These are phyloP conservation scores for Phytopythium mirpurense DNA, from an alignment of 352 stramenopile species.

Conservation along the genomic window DNA sequence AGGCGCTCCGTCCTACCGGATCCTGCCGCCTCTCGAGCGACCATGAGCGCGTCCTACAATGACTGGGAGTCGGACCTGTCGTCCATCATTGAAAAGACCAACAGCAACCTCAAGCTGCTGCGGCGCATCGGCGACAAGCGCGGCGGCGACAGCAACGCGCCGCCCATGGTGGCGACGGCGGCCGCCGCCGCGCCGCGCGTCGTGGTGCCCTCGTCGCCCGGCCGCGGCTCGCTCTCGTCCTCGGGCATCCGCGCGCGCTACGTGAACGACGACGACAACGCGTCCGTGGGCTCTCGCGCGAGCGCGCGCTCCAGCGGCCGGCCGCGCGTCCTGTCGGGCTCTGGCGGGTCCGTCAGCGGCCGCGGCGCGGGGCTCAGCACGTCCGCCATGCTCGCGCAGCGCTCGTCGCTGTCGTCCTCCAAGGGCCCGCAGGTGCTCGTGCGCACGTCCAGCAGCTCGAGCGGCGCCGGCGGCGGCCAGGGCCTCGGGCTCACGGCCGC, in stretches of 20 bases:
- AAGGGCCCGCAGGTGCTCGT: not conserved
- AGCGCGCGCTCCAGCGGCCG: slow-evolving; percentile 18
- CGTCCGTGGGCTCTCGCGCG: slow-evolving; percentile 16
- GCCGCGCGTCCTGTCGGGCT: slow-evolving; percentile 17
- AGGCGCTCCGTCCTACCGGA: no score
- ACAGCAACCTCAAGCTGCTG: slow-evolving; percentile 82
- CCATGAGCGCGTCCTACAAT: slow-evolving; percentile 57
- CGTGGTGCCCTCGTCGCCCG: slow-evolving; percentile 10
- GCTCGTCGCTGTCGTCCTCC: slow-evolving; percentile 9
- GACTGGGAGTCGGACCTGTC: slow-evolving; percentile 82
- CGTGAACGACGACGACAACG: slow-evolving; percentile 18
- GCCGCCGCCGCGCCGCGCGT: slow-evolving; percentile 13
- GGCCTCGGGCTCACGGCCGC: slow-evolving; percentile 25
- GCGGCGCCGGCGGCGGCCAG: not conserved
- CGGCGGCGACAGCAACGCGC: slow-evolving; percentile 20
- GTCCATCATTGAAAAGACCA: slow-evolving; percentile 87
- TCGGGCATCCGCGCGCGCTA: slow-evolving; percentile 13
- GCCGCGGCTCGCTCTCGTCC: slow-evolving; percentile 14
- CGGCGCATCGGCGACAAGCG: slow-evolving; percentile 76
- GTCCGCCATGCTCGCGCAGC: slow-evolving; percentile 33
- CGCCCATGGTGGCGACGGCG: slow-evolving; percentile 20
- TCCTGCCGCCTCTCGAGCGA: not conserved
- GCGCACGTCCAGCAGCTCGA: slow-evolving; percentile 6
- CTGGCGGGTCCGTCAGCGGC: slow-evolving; percentile 8
- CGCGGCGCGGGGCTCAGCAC: slow-evolving; percentile 7